phyloP scores from a whole-genome alignment of 371 early-diverging fungal genomes.

The Lichtheimia hyalospora region DNA sequence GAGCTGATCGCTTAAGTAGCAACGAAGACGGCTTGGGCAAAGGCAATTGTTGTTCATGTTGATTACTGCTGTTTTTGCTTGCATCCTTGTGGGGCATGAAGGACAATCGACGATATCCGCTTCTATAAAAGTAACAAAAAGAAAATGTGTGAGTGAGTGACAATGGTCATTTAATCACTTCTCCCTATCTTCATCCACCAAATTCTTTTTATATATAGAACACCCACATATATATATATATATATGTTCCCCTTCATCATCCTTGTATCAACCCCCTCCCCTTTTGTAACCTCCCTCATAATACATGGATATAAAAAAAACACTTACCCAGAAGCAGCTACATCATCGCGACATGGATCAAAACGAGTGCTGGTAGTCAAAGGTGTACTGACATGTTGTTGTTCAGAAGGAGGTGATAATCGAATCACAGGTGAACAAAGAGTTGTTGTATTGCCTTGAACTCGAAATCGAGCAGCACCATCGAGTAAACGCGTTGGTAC shows the following conservation, averaged over 20 bases:
- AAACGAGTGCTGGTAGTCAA: conserved; percentile 4
- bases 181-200: too few species aligned
- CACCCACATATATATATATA: neutral
- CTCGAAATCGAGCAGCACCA: conserved; percentile 8
- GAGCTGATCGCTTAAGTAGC: conserved; percentile 43
- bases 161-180: too few species aligned
- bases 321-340: neutral
- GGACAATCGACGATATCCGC: conserved; percentile 4
- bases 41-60: neutral
- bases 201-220: neutral
- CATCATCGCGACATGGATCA: conserved; percentile 21
- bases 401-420: conserved; percentile 18
- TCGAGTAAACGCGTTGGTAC: conserved; percentile 11
- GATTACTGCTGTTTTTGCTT: neutral
- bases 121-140: too few species aligned
- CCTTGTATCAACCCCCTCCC: neutral
- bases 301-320: too few species aligned
- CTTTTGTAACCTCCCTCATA: neutral
- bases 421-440: conserved; percentile 6
- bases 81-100: conserved; percentile 9
- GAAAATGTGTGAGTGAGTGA: too few species aligned
- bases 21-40: conserved; percentile 41
- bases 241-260: neutral
- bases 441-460: neutral
- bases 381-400: too few species aligned